Evolutionary conservation across 2,329 filamentous ascomycete genomes (phyloP).

Genomic region (Tolypocladium pustulatum): DNA sequence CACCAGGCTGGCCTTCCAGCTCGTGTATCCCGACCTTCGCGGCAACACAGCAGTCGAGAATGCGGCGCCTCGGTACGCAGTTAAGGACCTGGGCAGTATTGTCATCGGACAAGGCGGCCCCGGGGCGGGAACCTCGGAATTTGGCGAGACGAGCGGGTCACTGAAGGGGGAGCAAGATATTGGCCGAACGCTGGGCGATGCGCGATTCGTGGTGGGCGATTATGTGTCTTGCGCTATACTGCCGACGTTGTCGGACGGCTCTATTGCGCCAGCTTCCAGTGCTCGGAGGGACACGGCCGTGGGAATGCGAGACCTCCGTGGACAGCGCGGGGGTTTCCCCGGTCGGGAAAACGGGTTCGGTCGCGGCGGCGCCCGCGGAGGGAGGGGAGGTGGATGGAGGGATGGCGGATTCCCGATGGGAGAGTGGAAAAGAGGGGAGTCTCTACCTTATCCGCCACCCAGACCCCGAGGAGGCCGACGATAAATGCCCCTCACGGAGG

Average conservation of each 20-base stretch:
- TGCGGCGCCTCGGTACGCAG: slow-evolving; percentile 49
- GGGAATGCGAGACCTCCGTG: slow-evolving; percentile 12
- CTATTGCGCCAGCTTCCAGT: slow-evolving; percentile 52
- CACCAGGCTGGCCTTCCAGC: slow-evolving; percentile 76
- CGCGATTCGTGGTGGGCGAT: slow-evolving; percentile 79
- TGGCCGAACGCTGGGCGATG: slow-evolving; percentile 65
- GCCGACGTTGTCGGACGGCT: slow-evolving; percentile 63
- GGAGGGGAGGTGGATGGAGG: slow-evolving; percentile 27
- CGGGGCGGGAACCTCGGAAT: slow-evolving; percentile 28
- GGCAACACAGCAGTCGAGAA: slow-evolving; percentile 15
- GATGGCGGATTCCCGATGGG: slow-evolving; percentile 35
- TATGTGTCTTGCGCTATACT: slow-evolving; percentile 76
- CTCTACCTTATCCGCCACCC: slow-evolving; percentile 42
- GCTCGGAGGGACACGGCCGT: slow-evolving; percentile 13
- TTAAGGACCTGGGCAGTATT: slow-evolving; percentile 74
- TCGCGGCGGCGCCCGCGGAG: slow-evolving; percentile 23
- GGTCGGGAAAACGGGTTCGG: slow-evolving; percentile 17
- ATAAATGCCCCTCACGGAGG: slow-evolving; percentile 7
- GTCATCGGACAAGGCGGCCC: slow-evolving; percentile 56
- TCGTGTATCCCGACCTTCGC: slow-evolving; percentile 70
- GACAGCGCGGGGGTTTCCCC: slow-evolving; percentile 12
- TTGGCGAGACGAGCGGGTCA: slow-evolving; percentile 22
- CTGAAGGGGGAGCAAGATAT: slow-evolving; percentile 42
- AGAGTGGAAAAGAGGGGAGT: slow-evolving; percentile 59
- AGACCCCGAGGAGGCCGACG: slow-evolving; percentile 18